Conservation (phyloP, 495 filamentous ascomycete species). For the Podospora fimiseda region DNA sequence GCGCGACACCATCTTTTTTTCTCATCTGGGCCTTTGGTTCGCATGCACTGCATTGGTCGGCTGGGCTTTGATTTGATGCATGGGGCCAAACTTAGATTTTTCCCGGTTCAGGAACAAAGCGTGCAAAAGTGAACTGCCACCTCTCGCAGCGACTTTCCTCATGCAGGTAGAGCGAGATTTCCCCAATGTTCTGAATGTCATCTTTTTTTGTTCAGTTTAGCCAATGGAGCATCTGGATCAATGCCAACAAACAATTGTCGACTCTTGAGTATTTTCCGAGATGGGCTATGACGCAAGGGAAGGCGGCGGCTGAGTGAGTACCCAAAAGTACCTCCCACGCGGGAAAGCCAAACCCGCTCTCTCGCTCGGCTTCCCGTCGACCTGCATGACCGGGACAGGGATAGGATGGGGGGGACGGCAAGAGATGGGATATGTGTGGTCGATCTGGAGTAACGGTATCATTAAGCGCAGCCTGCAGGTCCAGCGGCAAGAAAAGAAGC, state of each 20-base stretch:
- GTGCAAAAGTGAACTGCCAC: slow-evolving; percentile 12
- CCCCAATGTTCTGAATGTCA: too few relatives aligned
- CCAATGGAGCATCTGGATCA: slow-evolving; percentile 1
- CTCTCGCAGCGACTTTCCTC: background rate
- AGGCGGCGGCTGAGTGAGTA: background rate
- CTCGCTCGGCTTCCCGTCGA: background rate
- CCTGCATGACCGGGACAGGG: background rate
- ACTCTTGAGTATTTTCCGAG: background rate
- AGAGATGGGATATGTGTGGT: slow-evolving; percentile 1
- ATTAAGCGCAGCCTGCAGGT: slow-evolving; percentile 13
- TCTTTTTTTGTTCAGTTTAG: background rate
- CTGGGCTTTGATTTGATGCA: slow-evolving; percentile 16
- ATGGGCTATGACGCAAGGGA: background rate
- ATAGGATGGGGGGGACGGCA: background rate
- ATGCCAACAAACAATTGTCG: too few relatives aligned
- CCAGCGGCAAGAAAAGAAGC: background rate
- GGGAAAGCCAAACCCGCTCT: background rate
- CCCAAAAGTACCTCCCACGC: too few relatives aligned
- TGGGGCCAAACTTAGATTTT: slow-evolving; percentile 1
- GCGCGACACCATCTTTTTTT: slow-evolving; percentile 9
- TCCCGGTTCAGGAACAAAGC: too few relatives aligned
- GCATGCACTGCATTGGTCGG: background rate
- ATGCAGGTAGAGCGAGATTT: background rate
- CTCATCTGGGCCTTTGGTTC: slow-evolving; percentile 17
- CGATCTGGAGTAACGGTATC: slow-evolving; percentile 4